Percentiles rank a stretch among this genome's conserved stretches.
These are phyloP conservation scores for Sequoiadendron giganteum DNA, from an alignment of 75 land plant genomes.

Conservation along the genomic window DNA sequence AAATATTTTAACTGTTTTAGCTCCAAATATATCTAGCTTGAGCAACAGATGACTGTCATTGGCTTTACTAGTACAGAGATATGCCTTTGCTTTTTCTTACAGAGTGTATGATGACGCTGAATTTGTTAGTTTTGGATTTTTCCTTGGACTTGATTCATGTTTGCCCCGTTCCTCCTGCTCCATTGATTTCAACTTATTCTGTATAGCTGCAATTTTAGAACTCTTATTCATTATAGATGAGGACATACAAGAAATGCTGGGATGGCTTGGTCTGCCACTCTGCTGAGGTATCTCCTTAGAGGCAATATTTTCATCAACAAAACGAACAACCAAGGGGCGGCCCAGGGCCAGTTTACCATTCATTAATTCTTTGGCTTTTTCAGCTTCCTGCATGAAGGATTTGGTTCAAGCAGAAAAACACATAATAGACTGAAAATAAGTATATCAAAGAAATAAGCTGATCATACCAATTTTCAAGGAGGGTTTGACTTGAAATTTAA, in stretches of 20 bases:
- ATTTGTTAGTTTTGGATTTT: background rate
- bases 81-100: background rate
- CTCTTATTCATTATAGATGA: constrained; percentile 31
- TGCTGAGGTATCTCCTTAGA: constrained; percentile 3
- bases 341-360: constrained; percentile 70
- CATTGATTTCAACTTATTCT: constrained; percentile 58
- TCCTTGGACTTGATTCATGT: background rate
- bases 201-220: constrained; percentile 71
- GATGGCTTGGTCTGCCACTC: constrained; percentile 3
- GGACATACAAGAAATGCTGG: constrained; percentile 8
- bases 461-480: background rate
- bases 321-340: constrained; percentile 73
- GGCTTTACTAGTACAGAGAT: background rate
- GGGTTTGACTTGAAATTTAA: constrained; percentile 9
- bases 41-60: background rate
- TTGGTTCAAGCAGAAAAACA: background rate
- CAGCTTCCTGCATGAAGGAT: constrained; percentile 62
- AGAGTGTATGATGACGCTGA: background rate
- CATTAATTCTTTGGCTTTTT: constrained; percentile 63
- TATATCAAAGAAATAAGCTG: background rate
- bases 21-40: background rate
- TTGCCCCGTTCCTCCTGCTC: constrained; percentile 38
- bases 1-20: background rate
- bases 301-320: constrained; percentile 49
- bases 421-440: background rate